Conservation (phyloP, 805 yeast genomes). For the Naumovozyma baii region DNA sequence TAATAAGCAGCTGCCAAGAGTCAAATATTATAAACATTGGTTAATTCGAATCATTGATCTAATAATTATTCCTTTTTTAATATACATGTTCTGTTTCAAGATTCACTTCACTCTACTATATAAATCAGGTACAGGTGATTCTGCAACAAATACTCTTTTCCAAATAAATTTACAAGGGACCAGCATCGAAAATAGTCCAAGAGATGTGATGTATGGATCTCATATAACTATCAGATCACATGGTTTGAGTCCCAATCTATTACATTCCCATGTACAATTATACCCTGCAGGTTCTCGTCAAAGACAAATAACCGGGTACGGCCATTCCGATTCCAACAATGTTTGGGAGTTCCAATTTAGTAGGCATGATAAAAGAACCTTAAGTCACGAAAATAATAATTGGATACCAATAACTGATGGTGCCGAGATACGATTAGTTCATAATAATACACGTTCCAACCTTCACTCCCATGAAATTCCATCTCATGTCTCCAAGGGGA, state of each 20-base stretch:
- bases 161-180: constrained; percentile 76
- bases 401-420: constrained; percentile 39
- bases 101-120: constrained; percentile 68
- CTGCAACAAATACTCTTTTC: constrained; percentile 79
- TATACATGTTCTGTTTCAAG: constrained; percentile 67
- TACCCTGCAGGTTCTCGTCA: constrained; percentile 74
- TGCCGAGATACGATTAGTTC: constrained; percentile 51
- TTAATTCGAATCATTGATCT: constrained; percentile 50
- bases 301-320: constrained; percentile 72
- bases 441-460: constrained; percentile 52
- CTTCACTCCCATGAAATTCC: constrained; percentile 61
- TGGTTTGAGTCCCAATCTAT: constrained; percentile 62
- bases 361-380: constrained; percentile 28
- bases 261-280: constrained; percentile 64
- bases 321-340: constrained; percentile 65
- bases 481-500: constrained; percentile 49
- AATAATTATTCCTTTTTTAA: constrained; percentile 59
- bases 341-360: constrained; percentile 53
- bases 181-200: constrained; percentile 55
- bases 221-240: constrained; percentile 42
- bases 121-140: constrained; percentile 87
- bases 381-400: constrained; percentile 29
- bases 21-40: constrained; percentile 57
- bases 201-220: constrained; percentile 55
- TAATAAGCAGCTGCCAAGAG: constrained; percentile 20